A percentile compares a stretch with the other conserved stretches of the same genome.
Evolutionary conservation across 345 rosid genomes (phyloP).

Genomic region (Firmiana major): DNA sequence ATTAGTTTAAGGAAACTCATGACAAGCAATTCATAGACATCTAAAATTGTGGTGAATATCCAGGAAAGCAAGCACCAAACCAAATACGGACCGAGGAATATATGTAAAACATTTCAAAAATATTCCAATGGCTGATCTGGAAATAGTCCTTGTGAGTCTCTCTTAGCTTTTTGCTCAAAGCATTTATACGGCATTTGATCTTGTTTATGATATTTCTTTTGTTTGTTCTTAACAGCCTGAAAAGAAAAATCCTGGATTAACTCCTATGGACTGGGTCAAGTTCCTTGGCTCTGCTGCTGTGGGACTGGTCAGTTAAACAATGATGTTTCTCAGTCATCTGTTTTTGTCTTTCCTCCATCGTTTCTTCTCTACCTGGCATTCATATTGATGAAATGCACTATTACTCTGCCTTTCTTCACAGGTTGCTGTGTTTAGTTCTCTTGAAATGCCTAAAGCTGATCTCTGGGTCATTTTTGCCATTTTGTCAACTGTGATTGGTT

Average conservation of each 20-base stretch:
- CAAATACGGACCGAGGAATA: slow-evolving; percentile 61
- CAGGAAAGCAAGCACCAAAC: slow-evolving; percentile 63
- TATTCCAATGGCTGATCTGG: slow-evolving; percentile 99
- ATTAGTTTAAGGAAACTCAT: background rate
- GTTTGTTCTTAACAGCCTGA: slow-evolving; percentile 63
- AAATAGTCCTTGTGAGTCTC: slow-evolving; percentile 87
- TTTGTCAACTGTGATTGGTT: slow-evolving; percentile 86
- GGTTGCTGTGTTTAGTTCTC: slow-evolving; percentile 79
- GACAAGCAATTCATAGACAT: background rate
- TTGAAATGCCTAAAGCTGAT: slow-evolving; percentile 77
- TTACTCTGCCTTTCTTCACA: slow-evolving; percentile 24
- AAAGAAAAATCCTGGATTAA: slow-evolving; percentile 93
- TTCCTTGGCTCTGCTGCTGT: slow-evolving; percentile 83
- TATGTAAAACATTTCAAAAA: slow-evolving; percentile 92
- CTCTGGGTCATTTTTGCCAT: slow-evolving; percentile 84
- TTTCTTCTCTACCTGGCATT: background rate
- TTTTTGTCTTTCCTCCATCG: background rate
- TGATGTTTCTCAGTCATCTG: background rate
- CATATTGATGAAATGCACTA: background rate
- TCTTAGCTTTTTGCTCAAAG: slow-evolving; percentile 21
- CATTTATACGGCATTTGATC: slow-evolving; percentile 13
- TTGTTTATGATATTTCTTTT: slow-evolving; percentile 12
- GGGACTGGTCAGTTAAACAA: slow-evolving; percentile 68
- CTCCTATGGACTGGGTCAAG: slow-evolving; percentile 99
- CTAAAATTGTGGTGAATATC: slow-evolving; percentile 25